Conservation (phyloP, 2,329 filamentous ascomycete genomes). For the Trichophyton simii region DNA sequence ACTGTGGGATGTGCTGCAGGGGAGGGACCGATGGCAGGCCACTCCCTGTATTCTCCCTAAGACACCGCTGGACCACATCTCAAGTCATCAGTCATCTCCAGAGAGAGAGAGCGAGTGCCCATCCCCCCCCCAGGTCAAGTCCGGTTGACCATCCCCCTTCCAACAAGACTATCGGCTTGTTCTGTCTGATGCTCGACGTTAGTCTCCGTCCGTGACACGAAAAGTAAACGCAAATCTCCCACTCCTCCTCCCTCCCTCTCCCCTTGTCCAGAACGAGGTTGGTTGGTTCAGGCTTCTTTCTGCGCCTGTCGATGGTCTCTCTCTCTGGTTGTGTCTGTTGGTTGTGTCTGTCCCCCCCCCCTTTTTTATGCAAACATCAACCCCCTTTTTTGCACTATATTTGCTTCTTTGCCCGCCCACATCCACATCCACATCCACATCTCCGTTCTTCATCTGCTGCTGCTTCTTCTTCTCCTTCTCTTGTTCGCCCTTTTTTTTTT, state of each 20-base stretch:
- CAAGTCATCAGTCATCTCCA: too few relatives aligned
- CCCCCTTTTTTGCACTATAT: background rate
- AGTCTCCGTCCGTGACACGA: slow-evolving; percentile 1
- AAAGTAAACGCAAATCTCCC: background rate
- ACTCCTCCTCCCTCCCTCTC: background rate
- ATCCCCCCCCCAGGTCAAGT: too few relatives aligned
- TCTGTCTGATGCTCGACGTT: background rate
- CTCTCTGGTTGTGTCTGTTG: too few relatives aligned
- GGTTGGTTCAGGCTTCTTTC: background rate
- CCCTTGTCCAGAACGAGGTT: background rate
- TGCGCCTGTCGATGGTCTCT: background rate
- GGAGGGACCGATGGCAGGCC: background rate
- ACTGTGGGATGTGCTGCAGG: background rate
- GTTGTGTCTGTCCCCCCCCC: background rate
- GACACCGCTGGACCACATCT: background rate
- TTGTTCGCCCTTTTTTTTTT: background rate
- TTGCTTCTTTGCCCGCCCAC: background rate
- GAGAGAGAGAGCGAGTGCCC: too few relatives aligned
- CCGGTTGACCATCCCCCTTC: background rate
- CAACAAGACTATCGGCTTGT: background rate
- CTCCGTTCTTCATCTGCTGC: background rate
- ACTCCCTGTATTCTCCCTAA: background rate
- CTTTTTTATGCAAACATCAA: background rate
- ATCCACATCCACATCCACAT: background rate
- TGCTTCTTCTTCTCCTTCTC: background rate